phyloP scores from a whole-genome alignment of 768 basidiomycete genomes.

The Vararia minispora region DNA sequence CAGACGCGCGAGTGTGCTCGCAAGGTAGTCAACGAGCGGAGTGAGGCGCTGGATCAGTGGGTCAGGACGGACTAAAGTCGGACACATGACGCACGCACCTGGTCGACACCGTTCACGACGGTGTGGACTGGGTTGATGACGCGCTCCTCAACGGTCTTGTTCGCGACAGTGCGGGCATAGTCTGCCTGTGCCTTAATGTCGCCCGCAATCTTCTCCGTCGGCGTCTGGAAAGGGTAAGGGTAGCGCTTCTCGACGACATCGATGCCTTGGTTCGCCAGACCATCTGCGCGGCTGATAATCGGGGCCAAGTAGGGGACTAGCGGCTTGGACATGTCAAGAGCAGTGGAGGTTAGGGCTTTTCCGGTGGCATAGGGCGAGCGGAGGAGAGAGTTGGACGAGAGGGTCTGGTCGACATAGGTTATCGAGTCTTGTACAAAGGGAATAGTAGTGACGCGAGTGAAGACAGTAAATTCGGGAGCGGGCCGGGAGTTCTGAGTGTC shows the following conservation, averaged over 20 bases:
- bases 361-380: slow-evolving; percentile 56
- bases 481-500: slow-evolving; percentile 20
- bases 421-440: slow-evolving; percentile 61
- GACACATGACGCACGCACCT: slow-evolving; percentile 33
- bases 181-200: slow-evolving; percentile 49
- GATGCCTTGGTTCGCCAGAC: slow-evolving; percentile 61
- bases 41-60: slow-evolving; percentile 39
- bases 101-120: slow-evolving; percentile 60
- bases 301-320: slow-evolving; percentile 57
- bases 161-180: slow-evolving; percentile 42
- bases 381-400: slow-evolving; percentile 50
- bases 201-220: slow-evolving; percentile 57
- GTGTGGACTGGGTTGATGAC: slow-evolving; percentile 53
- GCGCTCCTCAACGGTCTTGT: slow-evolving; percentile 54
- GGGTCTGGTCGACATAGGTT: slow-evolving; percentile 44
- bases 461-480: slow-evolving; percentile 46
- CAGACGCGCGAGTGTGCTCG: slow-evolving; percentile 36
- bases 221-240: slow-evolving; percentile 66
- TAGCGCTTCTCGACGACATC: slow-evolving; percentile 64
- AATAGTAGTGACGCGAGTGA: slow-evolving; percentile 59
- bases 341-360: slow-evolving; percentile 38
- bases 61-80: slow-evolving; percentile 1
- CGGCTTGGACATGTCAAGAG: slow-evolving; percentile 42
- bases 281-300: slow-evolving; percentile 50
- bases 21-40: slow-evolving; percentile 67